These are phyloP conservation scores for Kluyveromyces dobzhanskii DNA, from an alignment of 805 yeast species.

Conservation along the genomic window DNA sequence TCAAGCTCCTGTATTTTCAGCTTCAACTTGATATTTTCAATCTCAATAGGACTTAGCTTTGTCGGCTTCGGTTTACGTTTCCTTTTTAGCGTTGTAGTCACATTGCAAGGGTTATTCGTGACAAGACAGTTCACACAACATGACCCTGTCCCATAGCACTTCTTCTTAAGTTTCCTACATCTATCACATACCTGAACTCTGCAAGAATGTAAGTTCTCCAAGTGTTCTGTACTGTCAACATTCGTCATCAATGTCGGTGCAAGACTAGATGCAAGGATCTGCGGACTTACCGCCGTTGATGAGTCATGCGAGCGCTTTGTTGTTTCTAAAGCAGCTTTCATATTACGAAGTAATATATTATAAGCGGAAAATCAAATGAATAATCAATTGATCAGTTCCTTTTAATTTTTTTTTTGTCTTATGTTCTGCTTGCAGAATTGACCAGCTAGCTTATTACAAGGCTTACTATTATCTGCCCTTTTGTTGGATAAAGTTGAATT, in stretches of 20 bases:
- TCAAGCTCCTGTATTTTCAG: conserved; percentile 6
- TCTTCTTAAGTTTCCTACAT: conserved; percentile 12
- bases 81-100: conserved; percentile 8
- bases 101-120: conserved; percentile 8
- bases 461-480: too few species aligned
- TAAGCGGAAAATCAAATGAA: too few species aligned
- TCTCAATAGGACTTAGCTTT: conserved; percentile 8
- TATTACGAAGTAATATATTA: too few species aligned
- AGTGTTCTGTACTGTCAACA: conserved; percentile 1
- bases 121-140: conserved; percentile 10
- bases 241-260: conserved; percentile 1
- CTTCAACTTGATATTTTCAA: conserved; percentile 6
- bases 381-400: too few species aligned
- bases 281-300: too few species aligned
- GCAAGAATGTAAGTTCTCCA: conserved; percentile 5
- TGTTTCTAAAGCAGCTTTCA: too few species aligned
- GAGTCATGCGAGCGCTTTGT: too few species aligned
- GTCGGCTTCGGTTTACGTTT: conserved; percentile 10
- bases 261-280: not conserved
- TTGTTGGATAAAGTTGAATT: too few species aligned
- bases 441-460: too few species aligned
- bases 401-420: too few species aligned
- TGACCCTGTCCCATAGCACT: conserved; percentile 10
- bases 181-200: conserved; percentile 10
- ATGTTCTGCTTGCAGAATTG: too few species aligned